phyloP scores from a whole-genome alignment of 2,329 filamentous ascomycete genomes.

The Colletotrichum nymphaeae region DNA sequence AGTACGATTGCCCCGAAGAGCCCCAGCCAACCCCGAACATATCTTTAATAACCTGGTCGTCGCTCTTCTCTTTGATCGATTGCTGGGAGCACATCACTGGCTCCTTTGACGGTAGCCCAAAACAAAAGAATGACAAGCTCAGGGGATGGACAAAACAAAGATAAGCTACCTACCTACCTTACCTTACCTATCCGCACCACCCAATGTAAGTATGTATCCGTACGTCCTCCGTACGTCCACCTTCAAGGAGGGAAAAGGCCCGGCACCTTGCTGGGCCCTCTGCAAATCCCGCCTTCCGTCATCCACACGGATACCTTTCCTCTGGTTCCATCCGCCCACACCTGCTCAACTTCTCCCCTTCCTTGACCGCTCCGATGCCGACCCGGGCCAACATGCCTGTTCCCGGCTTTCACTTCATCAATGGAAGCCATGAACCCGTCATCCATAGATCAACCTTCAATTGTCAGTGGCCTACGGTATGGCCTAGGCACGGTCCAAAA shows the following conservation, averaged over 20 bases:
- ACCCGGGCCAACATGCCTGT: neutral
- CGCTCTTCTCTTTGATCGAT: neutral
- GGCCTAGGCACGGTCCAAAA: neutral
- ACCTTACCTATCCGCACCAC: no score
- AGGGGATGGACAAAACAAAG: neutral
- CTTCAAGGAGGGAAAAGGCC: neutral
- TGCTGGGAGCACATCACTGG: conserved; percentile 5
- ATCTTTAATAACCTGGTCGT: neutral
- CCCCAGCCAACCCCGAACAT: neutral
- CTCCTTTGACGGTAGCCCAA: neutral
- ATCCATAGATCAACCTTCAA: neutral
- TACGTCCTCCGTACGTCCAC: no score
- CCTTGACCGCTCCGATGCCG: neutral
- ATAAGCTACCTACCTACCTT: neutral
- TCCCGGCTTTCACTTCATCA: neutral
- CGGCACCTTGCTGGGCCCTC: conserved; percentile 17
- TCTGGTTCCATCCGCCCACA: neutral
- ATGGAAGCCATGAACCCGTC: neutral
- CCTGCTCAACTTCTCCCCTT: neutral
- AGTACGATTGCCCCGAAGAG: neutral
- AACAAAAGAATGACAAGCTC: neutral
- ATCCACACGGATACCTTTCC: neutral
- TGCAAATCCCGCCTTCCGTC: conserved; percentile 17
- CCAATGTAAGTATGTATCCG: no score
- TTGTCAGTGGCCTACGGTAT: no score